Evolutionary conservation across 2,329 filamentous ascomycete genomes (phyloP).

Genomic region (Calycina marina): DNA sequence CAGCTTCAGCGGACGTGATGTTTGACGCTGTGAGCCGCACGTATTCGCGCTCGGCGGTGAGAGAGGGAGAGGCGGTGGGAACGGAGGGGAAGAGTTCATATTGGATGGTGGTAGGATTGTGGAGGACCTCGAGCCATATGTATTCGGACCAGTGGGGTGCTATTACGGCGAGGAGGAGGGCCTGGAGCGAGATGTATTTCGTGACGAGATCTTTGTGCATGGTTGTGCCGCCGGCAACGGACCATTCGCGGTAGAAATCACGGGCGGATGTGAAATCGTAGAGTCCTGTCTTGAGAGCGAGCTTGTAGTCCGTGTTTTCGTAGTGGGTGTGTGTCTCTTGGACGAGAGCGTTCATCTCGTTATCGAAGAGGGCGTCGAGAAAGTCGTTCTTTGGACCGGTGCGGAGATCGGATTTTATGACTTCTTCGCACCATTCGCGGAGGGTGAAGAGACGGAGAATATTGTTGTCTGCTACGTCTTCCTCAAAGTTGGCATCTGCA

Average conservation of each 20-base stretch:
- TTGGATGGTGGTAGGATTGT: slow-evolving; percentile 64
- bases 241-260: slow-evolving; percentile 80
- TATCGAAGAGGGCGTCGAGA: slow-evolving; percentile 81
- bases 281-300: slow-evolving; percentile 72
- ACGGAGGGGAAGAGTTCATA: slow-evolving; percentile 61
- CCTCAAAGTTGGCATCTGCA: slow-evolving; percentile 93
- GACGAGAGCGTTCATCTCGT: slow-evolving; percentile 81
- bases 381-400: slow-evolving; percentile 62
- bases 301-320: slow-evolving; percentile 65
- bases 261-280: slow-evolving; percentile 85
- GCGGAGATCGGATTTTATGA: slow-evolving; percentile 55
- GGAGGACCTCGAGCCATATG: slow-evolving; percentile 83
- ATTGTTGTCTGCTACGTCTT: slow-evolving; percentile 81
- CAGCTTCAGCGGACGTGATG: slow-evolving; percentile 75
- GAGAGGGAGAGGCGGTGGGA: slow-evolving; percentile 45
- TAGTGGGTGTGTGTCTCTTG: slow-evolving; percentile 68
- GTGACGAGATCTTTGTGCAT: slow-evolving; percentile 74
- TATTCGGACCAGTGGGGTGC: slow-evolving; percentile 91
- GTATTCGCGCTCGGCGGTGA: slow-evolving; percentile 72
- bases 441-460: slow-evolving; percentile 73
- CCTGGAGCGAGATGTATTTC: slow-evolving; percentile 76
- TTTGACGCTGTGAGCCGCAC: slow-evolving; percentile 57
- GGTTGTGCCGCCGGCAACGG: slow-evolving; percentile 59
- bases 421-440: slow-evolving; percentile 86
- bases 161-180: slow-evolving; percentile 67